Evolutionary conservation across 305 asterid genomes (phyloP).

Genomic region (Plantago rigida): DNA sequence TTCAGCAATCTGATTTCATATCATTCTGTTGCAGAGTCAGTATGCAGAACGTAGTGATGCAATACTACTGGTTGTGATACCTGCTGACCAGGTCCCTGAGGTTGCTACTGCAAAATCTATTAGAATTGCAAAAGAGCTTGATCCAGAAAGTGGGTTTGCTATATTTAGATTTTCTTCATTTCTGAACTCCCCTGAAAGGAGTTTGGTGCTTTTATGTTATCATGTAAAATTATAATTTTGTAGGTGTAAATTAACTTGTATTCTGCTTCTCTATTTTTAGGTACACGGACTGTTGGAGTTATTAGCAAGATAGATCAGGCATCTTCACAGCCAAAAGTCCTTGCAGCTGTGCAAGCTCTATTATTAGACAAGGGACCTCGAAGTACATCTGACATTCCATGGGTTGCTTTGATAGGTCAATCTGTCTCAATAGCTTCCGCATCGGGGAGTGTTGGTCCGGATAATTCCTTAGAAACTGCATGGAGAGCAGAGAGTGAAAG

Average conservation of each 20-base stretch:
- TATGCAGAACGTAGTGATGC: conserved; percentile 77
- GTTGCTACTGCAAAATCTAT: conserved; percentile 69
- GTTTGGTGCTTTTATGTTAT: neutral
- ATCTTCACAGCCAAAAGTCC: conserved; percentile 54
- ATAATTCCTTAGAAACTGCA: conserved; percentile 58
- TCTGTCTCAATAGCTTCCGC: conserved; percentile 55
- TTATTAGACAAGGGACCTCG: conserved; percentile 57
- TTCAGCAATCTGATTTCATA: conserved; percentile 21
- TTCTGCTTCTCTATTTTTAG: conserved; percentile 27
- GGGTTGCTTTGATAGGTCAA: conserved; percentile 74
- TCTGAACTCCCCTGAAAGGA: conserved; percentile 5
- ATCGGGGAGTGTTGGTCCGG: conserved; percentile 51
- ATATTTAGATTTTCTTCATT: conserved; percentile 20
- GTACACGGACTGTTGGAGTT: conserved; percentile 67
- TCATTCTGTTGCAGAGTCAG: conserved; percentile 44
- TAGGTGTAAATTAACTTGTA: too few relatives aligned
- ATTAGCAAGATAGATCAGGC: conserved; percentile 68
- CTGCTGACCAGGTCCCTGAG: conserved; percentile 79
- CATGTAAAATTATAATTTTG: conserved; percentile 8
- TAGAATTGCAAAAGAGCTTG: conserved; percentile 74
- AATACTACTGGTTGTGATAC: conserved; percentile 64
- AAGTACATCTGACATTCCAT: conserved; percentile 58
- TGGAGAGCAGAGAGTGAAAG: conserved; percentile 64
- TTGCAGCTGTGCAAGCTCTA: conserved; percentile 67
- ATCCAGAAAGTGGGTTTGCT: conserved; percentile 63